These are phyloP conservation scores for Corymbia calophylla DNA, from an alignment of 441 rosid species.

Conservation along the genomic window DNA sequence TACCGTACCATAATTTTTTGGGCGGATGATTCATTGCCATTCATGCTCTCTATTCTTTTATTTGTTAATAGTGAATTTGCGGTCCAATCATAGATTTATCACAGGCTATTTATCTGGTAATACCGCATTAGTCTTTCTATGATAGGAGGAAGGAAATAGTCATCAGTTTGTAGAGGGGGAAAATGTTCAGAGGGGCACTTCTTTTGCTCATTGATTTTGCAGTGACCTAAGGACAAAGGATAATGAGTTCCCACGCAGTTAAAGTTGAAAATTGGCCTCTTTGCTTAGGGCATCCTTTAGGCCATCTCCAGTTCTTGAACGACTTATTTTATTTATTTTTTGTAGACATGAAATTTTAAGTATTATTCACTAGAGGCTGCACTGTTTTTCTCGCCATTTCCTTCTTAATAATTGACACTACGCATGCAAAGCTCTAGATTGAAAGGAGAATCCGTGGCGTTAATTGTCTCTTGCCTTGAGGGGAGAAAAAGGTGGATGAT, in stretches of 20 bases:
- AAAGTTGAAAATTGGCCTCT: not conserved
- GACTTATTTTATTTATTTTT: not conserved
- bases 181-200: not conserved
- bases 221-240: not conserved
- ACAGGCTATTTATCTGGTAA: not conserved
- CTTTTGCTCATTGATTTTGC: not conserved
- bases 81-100: not conserved
- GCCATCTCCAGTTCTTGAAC: not conserved
- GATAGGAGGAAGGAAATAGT: not conserved
- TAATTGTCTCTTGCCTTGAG: not conserved
- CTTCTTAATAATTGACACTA: not conserved
- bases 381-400: not conserved
- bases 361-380: not conserved
- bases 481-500: not conserved
- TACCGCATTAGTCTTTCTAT: not conserved
- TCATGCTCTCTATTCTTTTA: not conserved
- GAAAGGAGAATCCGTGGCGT: not conserved
- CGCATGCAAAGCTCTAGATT: not conserved
- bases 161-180: not conserved
- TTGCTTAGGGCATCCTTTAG: not conserved
- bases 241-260: not conserved
- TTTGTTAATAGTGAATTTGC: not conserved
- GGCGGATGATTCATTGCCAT: not conserved
- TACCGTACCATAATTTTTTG: not conserved
- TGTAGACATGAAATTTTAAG: not conserved